phyloP scores from a whole-genome alignment of 2,329 filamentous ascomycete genomes.

The Karstenula rhodostoma region DNA sequence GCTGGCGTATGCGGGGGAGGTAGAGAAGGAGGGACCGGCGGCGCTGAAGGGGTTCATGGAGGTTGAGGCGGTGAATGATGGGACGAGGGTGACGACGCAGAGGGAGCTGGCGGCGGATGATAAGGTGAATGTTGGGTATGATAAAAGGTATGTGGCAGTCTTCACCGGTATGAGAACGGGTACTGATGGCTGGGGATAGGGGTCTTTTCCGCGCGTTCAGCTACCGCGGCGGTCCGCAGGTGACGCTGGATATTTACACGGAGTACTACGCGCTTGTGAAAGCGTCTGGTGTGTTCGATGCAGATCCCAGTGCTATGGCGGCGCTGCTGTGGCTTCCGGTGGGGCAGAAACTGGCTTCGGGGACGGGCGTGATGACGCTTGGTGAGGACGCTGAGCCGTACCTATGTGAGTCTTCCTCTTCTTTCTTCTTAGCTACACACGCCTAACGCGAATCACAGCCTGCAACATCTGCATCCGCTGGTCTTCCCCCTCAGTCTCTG shows the following conservation, averaged over 20 bases:
- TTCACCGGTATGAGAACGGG: too few species aligned
- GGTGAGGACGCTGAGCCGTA: slow-evolving; percentile 3
- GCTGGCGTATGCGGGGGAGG: slow-evolving; percentile 7
- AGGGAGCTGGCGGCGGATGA: slow-evolving; percentile 9
- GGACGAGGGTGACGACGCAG: slow-evolving; percentile 2
- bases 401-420: background rate
- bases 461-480: slow-evolving; percentile 1
- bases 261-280: slow-evolving; percentile 2
- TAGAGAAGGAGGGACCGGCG: slow-evolving; percentile 1
- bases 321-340: slow-evolving; percentile 1
- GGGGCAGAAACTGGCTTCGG: background rate
- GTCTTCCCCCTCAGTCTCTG: background rate
- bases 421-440: background rate
- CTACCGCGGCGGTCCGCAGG: slow-evolving; percentile 2
- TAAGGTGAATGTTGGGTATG: slow-evolving; percentile 2
- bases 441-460: background rate
- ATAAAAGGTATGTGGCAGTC: slow-evolving; percentile 1
- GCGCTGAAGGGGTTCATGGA: slow-evolving; percentile 2
- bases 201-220: slow-evolving; percentile 10
- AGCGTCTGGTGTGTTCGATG: background rate
- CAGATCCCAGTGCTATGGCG: background rate
- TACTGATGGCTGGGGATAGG: background rate
- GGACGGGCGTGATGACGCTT: background rate
- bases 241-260: background rate
- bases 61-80: slow-evolving; percentile 5